Percentiles rank a stretch among this genome's conserved stretches.
Evolutionary conservation across 805 yeast species (phyloP).

Genomic region (Wickerhamomyces alni): DNA sequence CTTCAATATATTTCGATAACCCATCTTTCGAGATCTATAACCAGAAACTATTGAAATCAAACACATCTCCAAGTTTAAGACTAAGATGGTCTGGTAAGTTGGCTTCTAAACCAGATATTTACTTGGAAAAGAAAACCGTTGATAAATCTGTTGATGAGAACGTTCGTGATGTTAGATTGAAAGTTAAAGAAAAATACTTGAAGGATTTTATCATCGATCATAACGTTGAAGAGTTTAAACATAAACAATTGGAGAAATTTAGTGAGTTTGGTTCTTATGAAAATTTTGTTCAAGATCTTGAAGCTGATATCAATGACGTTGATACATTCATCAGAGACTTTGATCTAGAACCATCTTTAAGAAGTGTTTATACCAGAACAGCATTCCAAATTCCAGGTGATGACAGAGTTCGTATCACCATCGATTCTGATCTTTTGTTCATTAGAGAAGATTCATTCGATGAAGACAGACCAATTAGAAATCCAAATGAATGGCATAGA

Average conservation of each 20-base stretch:
- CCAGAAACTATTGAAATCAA: conserved; percentile 66
- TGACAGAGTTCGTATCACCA: conserved; percentile 81
- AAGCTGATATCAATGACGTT: conserved; percentile 51
- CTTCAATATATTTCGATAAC: conserved; percentile 85
- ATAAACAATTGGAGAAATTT: conserved; percentile 54
- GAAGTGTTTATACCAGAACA: conserved; percentile 84
- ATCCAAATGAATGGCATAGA: conserved; percentile 88
- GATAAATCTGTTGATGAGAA: conserved; percentile 46
- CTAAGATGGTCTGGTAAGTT: conserved; percentile 89
- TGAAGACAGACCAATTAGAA: conserved; percentile 78
- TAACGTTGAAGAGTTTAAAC: conserved; percentile 34
- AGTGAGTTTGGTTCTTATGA: conserved; percentile 53
- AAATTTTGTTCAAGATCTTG: conserved; percentile 44
- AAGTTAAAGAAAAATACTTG: conserved; percentile 76
- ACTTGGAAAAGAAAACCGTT: conserved; percentile 72
- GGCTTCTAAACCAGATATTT: conserved; percentile 67
- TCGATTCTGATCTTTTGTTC: conserved; percentile 82
- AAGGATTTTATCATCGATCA: conserved; percentile 61
- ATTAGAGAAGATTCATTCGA: conserved; percentile 91
- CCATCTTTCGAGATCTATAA: conserved; percentile 79
- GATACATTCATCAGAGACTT: conserved; percentile 58
- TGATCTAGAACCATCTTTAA: conserved; percentile 75
- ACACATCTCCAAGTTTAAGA: conserved; percentile 69
- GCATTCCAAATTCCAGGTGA: conserved; percentile 99
- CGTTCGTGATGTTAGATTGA: conserved; percentile 58